Evolutionary conservation across 805 yeast species (phyloP), one percentile per base, ranked within the genome.

Genomic region (Pichia pseudocactophila): DNA sequence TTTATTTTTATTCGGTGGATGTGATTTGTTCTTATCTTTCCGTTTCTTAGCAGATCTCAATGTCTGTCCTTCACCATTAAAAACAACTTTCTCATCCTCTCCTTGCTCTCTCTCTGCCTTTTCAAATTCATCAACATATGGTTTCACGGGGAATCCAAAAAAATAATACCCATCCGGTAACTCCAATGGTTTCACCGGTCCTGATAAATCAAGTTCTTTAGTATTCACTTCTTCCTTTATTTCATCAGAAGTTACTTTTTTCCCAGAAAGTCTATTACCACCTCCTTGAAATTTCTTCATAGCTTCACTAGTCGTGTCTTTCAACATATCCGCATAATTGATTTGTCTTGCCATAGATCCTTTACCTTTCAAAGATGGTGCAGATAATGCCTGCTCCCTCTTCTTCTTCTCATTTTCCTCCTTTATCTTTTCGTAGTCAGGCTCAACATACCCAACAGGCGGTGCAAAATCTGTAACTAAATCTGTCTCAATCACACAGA

Each of bases 381-480:
- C 55, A 10, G 67, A 61, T 26, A 71, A 57, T 7, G 62, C 63
- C 11, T 64, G 53, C 8, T 70, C 64, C 42, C 62, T 62, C n/a
- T 61, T 55, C 12, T 58, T 57, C 33, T 48, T 54, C 22, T 45
- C 61, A 35, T 64, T 61, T 16, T 77, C 76, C 43, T 64, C 69
- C 49, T 68, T 58, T 49, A 48, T 47, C 41, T 51, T 56, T 41
- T 68, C 62, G 47, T 75, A 76, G 49, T 84, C 88, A 1, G 96
- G 96, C 58, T 90, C 97, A 16, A 85, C 96, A 58, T 92, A 92
- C 0, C 99, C 99, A 5, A 90, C 96, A 0, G 99, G 99, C 2
- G 98, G 96, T 2, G 97, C 97, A 67, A 92, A 92, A 58, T 92
- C 99, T 0, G 97, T 95, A 45, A 86, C 95, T 47, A 92, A 70